Percentiles rank a stretch among this genome's conserved stretches.
Conservation (phyloP, 2,329 filamentous ascomycete species). For the Tolypocladium tropicale region DNA sequence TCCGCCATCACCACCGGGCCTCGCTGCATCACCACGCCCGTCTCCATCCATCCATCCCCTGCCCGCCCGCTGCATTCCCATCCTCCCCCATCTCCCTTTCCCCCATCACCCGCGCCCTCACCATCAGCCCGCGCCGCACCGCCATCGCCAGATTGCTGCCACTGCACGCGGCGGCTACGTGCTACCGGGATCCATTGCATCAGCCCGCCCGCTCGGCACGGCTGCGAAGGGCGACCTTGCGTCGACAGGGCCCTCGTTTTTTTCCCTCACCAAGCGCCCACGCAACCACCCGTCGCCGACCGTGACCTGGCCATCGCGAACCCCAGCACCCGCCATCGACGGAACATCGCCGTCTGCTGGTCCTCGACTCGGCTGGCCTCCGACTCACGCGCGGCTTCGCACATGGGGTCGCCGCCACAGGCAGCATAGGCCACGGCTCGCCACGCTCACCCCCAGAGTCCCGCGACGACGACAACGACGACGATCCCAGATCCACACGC, state of each 20-base stretch:
- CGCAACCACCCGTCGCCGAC: background rate
- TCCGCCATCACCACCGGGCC: constrained; percentile 2
- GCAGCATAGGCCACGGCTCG: background rate
- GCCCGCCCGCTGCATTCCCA: background rate
- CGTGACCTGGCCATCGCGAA: background rate
- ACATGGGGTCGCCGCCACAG: background rate
- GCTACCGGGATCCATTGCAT: background rate
- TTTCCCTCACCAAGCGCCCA: background rate
- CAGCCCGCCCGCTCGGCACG: background rate
- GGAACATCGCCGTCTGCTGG: background rate
- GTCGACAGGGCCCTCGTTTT: background rate
- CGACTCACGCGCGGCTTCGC: background rate
- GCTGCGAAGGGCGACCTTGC: background rate
- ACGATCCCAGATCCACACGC: background rate
- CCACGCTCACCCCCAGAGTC: background rate
- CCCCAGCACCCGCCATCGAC: background rate
- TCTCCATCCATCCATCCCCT: background rate
- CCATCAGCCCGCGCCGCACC: background rate
- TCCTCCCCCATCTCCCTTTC: background rate
- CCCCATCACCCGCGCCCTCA: background rate
- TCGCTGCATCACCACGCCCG: constrained; percentile 1
- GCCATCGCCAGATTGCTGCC: background rate
- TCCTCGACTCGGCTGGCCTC: background rate
- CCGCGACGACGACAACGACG: background rate
- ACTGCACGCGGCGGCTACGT: background rate